These are phyloP conservation scores for Mycena pura DNA, from an alignment of 768 basidiomycete species.

Conservation along the genomic window DNA sequence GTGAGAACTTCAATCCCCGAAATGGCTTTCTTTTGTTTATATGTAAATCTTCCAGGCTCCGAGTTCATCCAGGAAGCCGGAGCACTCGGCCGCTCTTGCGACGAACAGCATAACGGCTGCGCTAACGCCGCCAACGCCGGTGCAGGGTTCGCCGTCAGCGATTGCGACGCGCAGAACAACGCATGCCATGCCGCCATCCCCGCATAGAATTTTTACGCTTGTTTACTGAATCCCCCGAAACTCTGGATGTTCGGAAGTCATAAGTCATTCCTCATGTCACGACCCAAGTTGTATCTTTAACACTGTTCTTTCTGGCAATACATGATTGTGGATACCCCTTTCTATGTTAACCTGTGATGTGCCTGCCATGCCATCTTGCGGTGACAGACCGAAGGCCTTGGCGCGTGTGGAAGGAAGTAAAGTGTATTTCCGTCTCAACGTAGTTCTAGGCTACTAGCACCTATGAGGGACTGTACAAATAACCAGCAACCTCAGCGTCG, in stretches of 20 bases:
- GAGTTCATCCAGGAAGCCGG: conserved; percentile 56
- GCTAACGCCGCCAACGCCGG: conserved; percentile 58
- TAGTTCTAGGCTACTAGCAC: too few species aligned
- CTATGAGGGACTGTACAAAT: too few species aligned
- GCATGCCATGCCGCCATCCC: conserved; percentile 36
- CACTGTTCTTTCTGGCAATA: conserved; percentile 40
- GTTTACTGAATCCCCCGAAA: conserved; percentile 36
- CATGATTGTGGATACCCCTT: conserved; percentile 20
- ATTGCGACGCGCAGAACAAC: conserved; percentile 32
- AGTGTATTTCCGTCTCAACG: too few species aligned
- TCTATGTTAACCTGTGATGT: too few species aligned
- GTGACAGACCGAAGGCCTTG: too few species aligned
- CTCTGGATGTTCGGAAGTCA: conserved; percentile 37
- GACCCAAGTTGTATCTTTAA: conserved; percentile 51
- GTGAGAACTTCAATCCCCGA: neutral
- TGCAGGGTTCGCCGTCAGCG: conserved; percentile 44
- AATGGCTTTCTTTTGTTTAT: neutral
- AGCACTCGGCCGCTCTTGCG: conserved; percentile 64
- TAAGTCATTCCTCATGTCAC: conserved; percentile 35
- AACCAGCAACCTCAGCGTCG: too few species aligned
- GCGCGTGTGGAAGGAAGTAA: too few species aligned
- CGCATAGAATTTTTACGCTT: conserved; percentile 13
- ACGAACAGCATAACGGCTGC: conserved; percentile 63
- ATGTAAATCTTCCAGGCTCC: conserved; percentile 28
- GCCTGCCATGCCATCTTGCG: too few species aligned